phyloP scores from a whole-genome alignment of 2,329 filamentous ascomycete genomes.

The Aspergillus versicolor region DNA sequence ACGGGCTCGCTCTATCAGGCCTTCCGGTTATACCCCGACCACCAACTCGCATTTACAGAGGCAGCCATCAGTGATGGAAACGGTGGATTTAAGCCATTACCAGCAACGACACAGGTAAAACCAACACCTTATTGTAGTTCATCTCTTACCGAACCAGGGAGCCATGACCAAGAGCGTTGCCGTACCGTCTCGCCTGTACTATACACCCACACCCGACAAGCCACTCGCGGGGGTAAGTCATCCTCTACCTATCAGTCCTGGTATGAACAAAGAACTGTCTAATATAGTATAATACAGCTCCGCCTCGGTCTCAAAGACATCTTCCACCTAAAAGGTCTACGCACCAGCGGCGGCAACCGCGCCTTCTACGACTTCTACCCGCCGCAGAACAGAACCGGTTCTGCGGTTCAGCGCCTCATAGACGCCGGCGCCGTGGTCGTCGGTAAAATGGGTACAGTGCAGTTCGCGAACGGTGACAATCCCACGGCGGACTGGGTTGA shows the following conservation, averaged over 20 bases:
- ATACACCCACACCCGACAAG: constrained; percentile 51
- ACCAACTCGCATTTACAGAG: constrained; percentile 12
- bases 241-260: no score
- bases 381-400: constrained; percentile 46
- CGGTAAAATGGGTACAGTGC: constrained; percentile 34
- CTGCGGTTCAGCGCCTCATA: constrained; percentile 56
- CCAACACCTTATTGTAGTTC: neutral
- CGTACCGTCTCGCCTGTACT: constrained; percentile 63
- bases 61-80: constrained; percentile 11
- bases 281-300: neutral
- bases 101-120: neutral
- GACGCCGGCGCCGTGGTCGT: constrained; percentile 56
- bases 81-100: constrained; percentile 2
- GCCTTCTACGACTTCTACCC: constrained; percentile 58
- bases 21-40: constrained; percentile 14
- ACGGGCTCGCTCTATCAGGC: constrained; percentile 8
- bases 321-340: constrained; percentile 57
- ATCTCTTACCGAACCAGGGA: neutral
- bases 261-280: no score
- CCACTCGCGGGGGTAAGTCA: constrained; percentile 53
- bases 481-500: constrained; percentile 35
- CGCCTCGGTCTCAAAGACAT: constrained; percentile 65
- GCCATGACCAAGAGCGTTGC: constrained; percentile 31
- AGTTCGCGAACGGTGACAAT: constrained; percentile 36
- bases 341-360: constrained; percentile 57